Evolutionary conservation across 208 protist genomes (phyloP), one percentile per base, ranked within the genome.

Genomic region (Leishmania gerbilli): DNA sequence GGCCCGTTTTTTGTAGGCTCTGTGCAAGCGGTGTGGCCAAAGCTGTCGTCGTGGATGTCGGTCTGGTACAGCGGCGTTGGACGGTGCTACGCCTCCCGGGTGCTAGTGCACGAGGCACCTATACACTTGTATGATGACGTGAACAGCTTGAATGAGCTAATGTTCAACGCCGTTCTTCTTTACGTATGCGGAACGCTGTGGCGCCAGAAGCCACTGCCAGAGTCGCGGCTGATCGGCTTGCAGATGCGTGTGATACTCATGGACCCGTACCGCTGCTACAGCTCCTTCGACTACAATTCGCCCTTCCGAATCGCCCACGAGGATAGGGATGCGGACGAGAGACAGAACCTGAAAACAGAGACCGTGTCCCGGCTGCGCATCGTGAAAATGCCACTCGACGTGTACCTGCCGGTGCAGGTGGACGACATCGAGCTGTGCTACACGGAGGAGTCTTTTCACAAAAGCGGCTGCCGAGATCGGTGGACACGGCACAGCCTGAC

Each of bases 131-230:
- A 84, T 75, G 71, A 69, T 40, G 65, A 85, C 21, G n/a, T 90
- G 34, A 85, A 58, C 6, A 81, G 87, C 76, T 82, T 89, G 71
- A 92, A 93, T 78, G 87, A 84, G 47, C 74, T 96, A 31, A 78
- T 94, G 72, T 88, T 94, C 72, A 96, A 96, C 74, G 89, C 90
- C 27, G 83, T 95, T 24, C 83, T 96, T 49, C 82, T 91, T 71
- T 94, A 93, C 87, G 76, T 96, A 6, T 74, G 58, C 31, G 31
- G 86, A 71, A 74, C 76, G n/a, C 85, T 87, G 78, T 90, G 88
- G 86, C 42, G 78, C n/a, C 72, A 71, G 49, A 83, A 78, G 7
- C 82, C 89, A 19, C 37, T 90, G 13, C 81, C 84, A 11, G 49
- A 80, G 31, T 80, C 65, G n/a, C 74, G 68, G 42, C 90, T 89